Percentiles rank a stretch among this genome's conserved stretches.
Conservation (phyloP, 495 filamentous ascomycete species). For the Penicillium simplicissimum region DNA sequence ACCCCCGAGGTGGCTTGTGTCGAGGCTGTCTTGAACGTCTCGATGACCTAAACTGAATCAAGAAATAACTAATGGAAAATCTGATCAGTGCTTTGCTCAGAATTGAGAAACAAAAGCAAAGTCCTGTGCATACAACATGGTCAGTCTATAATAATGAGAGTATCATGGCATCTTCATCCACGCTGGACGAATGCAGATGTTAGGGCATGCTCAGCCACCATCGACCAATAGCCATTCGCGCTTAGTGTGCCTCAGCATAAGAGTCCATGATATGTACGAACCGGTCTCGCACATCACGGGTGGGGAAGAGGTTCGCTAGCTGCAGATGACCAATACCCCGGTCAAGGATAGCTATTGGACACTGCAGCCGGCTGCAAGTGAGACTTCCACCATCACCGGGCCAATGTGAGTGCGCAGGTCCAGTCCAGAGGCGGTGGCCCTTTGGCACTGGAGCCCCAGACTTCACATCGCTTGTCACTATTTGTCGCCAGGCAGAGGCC, state of each 20-base stretch:
- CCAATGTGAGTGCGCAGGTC: conserved; percentile 37
- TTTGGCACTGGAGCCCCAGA: conserved; percentile 36
- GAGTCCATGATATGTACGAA: conserved; percentile 24
- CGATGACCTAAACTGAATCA: background rate
- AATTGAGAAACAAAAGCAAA: background rate
- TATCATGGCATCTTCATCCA: conserved; percentile 24
- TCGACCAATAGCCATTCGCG: conserved; percentile 24
- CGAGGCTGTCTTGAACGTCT: background rate
- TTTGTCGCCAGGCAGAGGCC: conserved; percentile 40
- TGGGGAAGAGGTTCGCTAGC: conserved; percentile 31
- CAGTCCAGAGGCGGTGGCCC: conserved; percentile 22
- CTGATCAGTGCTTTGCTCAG: background rate
- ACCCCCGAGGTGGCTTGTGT: background rate
- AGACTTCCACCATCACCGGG: conserved; percentile 23
- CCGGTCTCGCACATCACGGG: conserved; percentile 16
- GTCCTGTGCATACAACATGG: conserved; percentile 1
- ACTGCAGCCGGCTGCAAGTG: conserved; percentile 28
- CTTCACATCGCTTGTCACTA: conserved; percentile 28
- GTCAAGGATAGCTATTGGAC: conserved; percentile 35
- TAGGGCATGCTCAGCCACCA: conserved; percentile 26
- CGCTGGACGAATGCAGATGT: conserved; percentile 31
- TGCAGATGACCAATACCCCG: conserved; percentile 36
- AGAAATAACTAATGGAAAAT: background rate
- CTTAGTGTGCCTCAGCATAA: conserved; percentile 12
- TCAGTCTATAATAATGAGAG: conserved; percentile 8